Evolutionary conservation across 129 eudicot species (phyloP), one percentile per base, ranked within the genome.

Genomic region (Tagetes patula): DNA sequence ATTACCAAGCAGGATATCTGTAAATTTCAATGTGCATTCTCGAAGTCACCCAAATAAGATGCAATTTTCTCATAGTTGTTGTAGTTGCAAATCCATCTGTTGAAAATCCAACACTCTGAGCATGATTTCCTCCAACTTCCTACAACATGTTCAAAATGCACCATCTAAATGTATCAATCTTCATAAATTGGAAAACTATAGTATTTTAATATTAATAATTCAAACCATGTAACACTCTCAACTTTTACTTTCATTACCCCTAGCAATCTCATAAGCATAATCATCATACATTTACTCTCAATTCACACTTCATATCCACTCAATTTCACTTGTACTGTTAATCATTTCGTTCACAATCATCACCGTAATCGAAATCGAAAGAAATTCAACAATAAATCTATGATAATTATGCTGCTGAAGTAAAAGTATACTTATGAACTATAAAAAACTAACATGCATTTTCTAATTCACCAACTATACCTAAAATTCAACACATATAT

Each of bases 61-160:
- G 87, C 82, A 89, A 65, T 43, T 89, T 84, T 75, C 98, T 77
- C 98, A 93, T 93, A 76, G 88, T 89, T 53, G 75, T 90, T 8
- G 98, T 93, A 2, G 98, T 93, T 12, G 98, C 95, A 62, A 93
- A 93, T 74, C 98, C 98, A 87, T 93, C 98, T 0, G 96, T 93
- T 38, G 98, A 89, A 83, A 85, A 93, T 56, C 98, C 98, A 49
- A 93, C 96, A 73, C 95, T 84, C 67, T 93, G 96, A 61, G 98
- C 98, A 81, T 93, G 98, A 79, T 93, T 93, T 74, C 98, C 82
- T 20, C 96, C 98, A 59, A 93, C 98, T 79, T 93, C 98, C 98
- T 93, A 66, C 69, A 79, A 62, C 50, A 74, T 10, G 46, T 75
- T 10, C 33, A 70, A 68, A 67, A 6, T 67, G 34, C 32, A 32